phyloP scores from a whole-genome alignment of 2,329 filamentous ascomycete genomes.

The Macrophomina pseudophaseolina region DNA sequence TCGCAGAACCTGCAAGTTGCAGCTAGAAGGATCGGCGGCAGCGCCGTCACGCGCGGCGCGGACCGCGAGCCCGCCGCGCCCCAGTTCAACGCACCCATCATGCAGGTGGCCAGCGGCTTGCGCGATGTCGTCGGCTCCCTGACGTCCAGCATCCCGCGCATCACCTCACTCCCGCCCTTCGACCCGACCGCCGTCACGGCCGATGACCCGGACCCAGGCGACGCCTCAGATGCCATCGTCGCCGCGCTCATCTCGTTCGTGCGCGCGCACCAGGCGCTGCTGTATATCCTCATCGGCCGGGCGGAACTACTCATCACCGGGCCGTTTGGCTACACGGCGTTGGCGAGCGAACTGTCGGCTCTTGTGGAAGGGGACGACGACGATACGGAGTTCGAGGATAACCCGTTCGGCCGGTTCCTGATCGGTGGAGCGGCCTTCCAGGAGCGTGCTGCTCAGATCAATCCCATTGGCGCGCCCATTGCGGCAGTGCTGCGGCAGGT shows the following conservation, averaged over 20 bases:
- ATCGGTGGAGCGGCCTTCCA: not conserved
- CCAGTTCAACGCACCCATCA: conserved; percentile 3
- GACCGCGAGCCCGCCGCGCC: not conserved
- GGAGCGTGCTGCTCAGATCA: not conserved
- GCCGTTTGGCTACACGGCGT: not conserved
- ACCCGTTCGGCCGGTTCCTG: not conserved
- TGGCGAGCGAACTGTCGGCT: not conserved
- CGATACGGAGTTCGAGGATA: not conserved
- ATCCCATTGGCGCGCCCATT: conserved; percentile 20
- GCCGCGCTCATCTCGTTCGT: conserved; percentile 28
- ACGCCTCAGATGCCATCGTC: conserved; percentile 27
- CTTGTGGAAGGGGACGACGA: not conserved
- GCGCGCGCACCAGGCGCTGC: conserved; percentile 28
- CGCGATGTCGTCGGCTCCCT: conserved; percentile 3
- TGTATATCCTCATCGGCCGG: conserved; percentile 29
- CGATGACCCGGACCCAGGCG: not conserved
- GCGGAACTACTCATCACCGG: conserved; percentile 20
- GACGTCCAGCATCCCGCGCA: conserved; percentile 7
- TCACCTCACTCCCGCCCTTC: conserved; percentile 11
- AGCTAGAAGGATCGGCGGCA: conserved; percentile 25
- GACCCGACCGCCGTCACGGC: not conserved
- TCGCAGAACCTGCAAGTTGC: conserved; percentile 27
- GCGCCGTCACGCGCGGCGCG: not conserved
- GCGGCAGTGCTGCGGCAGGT: conserved; percentile 27
- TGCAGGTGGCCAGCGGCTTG: conserved; percentile 25